phyloP scores from a whole-genome alignment of 257 asterid species.

The Lycium ferocissimum region DNA sequence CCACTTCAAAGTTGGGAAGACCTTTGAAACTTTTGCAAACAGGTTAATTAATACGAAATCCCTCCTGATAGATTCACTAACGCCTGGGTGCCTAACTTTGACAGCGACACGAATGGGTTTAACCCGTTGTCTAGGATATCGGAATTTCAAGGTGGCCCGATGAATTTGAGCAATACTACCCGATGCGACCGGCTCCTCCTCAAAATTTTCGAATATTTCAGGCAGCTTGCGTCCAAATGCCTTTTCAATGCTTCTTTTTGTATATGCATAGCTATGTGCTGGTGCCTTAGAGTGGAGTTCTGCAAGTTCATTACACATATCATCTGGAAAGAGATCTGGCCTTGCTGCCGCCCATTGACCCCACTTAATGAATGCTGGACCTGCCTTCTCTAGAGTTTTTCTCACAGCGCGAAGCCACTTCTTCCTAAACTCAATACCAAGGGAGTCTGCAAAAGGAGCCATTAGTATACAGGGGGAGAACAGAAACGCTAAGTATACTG shows the following conservation, averaged over 20 bases:
- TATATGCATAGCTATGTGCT: conserved; percentile 73
- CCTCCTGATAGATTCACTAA: conserved; percentile 79
- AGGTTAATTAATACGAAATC: conserved; percentile 71
- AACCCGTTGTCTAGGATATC: conserved; percentile 61
- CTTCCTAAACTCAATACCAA: conserved; percentile 71
- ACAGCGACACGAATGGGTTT: conserved; percentile 87
- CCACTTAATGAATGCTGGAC: conserved; percentile 96
- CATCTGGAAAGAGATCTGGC: conserved; percentile 84
- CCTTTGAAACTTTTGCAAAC: conserved; percentile 64
- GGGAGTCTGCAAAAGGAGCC: conserved; percentile 81
- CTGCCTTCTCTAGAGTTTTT: conserved; percentile 79
- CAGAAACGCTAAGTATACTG: conserved; percentile 63
- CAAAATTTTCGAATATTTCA: conserved; percentile 78
- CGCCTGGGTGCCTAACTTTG: conserved; percentile 94
- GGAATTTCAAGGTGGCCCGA: conserved; percentile 70
- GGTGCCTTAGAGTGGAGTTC: conserved; percentile 85
- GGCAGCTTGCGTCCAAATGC: conserved; percentile 78
- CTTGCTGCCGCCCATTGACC: conserved; percentile 99
- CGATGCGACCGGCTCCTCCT: conserved; percentile 86
- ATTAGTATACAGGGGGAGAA: conserved; percentile 76
- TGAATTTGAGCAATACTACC: conserved; percentile 93
- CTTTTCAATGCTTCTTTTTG: conserved; percentile 71
- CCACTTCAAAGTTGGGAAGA: conserved; percentile 80
- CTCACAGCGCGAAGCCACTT: conserved; percentile 72
- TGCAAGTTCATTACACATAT: conserved; percentile 75